Percentiles rank a stretch among this genome's conserved stretches.
Evolutionary conservation across 129 eudicot genomes (phyloP).

Genomic region (Scalesia atractyloides): DNA sequence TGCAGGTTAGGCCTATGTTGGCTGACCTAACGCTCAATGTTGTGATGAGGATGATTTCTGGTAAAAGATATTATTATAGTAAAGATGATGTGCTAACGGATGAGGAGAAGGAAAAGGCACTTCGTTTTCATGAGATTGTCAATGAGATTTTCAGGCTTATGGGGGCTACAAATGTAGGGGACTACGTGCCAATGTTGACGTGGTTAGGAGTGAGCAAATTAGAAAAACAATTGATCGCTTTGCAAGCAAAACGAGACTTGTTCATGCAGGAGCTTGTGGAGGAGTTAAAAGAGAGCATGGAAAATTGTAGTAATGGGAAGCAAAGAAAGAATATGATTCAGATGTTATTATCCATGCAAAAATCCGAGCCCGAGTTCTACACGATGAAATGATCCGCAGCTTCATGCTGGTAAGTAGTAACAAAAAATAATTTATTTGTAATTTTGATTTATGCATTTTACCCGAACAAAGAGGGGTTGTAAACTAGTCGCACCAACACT

Average conservation of each 20-base stretch:
- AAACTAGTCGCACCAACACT: too few species aligned
- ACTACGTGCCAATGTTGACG: constrained; percentile 43
- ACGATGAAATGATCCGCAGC: constrained; percentile 24
- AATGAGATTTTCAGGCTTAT: constrained; percentile 17
- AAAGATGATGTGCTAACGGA: constrained; percentile 32
- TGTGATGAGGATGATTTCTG: constrained; percentile 67
- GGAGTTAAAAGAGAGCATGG: neutral
- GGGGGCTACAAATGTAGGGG: constrained; percentile 29
- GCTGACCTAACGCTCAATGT: constrained; percentile 50
- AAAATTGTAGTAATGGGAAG: neutral
- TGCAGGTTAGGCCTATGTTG: constrained; percentile 43
- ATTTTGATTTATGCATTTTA: too few species aligned
- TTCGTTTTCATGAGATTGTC: constrained; percentile 45
- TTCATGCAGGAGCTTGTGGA: neutral
- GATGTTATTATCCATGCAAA: constrained; percentile 15
- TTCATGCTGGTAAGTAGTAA: constrained; percentile 15
- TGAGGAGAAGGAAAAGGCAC: constrained; percentile 35
- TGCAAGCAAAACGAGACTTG: neutral
- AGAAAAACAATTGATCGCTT: neutral
- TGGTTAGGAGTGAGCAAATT: neutral
- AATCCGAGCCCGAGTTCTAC: constrained; percentile 26
- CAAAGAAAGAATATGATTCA: constrained; percentile 25
- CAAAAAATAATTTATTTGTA: neutral
- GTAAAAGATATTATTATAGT: constrained; percentile 54
- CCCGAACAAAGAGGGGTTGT: too few species aligned